Evolutionary conservation across 2,329 filamentous ascomycete species (phyloP).

Genomic region (Rosellinia necatrix): DNA sequence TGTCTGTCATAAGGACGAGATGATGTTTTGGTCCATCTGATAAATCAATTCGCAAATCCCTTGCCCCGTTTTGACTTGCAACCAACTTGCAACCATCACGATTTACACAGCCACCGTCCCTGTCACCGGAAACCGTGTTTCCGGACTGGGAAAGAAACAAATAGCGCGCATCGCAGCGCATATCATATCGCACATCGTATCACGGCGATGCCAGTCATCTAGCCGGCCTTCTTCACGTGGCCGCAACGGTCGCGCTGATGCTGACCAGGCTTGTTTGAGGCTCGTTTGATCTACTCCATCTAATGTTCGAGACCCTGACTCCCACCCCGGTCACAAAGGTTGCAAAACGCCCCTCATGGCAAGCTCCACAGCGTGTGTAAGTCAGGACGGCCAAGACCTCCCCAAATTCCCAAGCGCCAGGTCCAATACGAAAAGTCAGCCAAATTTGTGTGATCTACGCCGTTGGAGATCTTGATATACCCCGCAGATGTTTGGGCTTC

Average conservation of each 20-base stretch:
- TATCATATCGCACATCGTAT: not conserved
- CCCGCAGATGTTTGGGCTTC: slow-evolving; percentile 20
- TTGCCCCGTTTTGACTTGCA: not conserved
- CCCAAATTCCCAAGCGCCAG: slow-evolving; percentile 23
- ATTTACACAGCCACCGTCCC: slow-evolving; percentile 1
- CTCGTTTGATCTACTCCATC: slow-evolving; percentile 28
- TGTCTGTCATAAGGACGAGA: no score
- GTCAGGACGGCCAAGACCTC: slow-evolving; percentile 5
- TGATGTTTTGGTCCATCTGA: no score
- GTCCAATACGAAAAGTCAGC: slow-evolving; percentile 28
- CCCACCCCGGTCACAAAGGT: not conserved
- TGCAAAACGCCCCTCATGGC: slow-evolving; percentile 4
- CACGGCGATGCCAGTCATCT: not conserved
- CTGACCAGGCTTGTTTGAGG: slow-evolving; percentile 20
- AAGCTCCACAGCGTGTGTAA: not conserved
- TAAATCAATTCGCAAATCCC: not conserved
- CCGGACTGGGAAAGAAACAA: slow-evolving; percentile 7
- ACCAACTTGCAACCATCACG: not conserved
- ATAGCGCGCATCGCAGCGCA: not conserved
- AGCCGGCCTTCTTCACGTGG: not conserved
- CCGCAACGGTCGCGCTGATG: not conserved
- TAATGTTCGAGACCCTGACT: slow-evolving; percentile 24
- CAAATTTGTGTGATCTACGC: slow-evolving; percentile 32
- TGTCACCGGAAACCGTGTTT: slow-evolving; percentile 5
- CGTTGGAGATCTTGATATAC: slow-evolving; percentile 30